Evolutionary conservation across 116 monocot species (phyloP), one percentile per base, ranked within the genome.

Genomic region (Phalaenopsis hybrid): DNA sequence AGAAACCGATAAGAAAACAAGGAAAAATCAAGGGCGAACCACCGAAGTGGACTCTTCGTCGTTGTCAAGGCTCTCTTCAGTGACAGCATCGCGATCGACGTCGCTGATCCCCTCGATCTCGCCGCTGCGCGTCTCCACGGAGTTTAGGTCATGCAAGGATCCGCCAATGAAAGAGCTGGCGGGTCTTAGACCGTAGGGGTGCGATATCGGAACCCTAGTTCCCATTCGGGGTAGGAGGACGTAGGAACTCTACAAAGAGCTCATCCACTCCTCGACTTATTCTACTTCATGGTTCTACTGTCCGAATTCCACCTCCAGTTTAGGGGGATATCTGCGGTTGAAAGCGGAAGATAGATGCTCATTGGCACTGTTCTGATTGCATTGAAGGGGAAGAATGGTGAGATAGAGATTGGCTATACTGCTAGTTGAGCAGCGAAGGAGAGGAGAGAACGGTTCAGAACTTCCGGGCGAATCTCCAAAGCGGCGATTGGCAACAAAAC

Each of bases 31-130:
- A 43, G 75, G 79, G 15, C 43, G 44, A 37, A 92, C 92, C 80
- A 88, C 94, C 18, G 96, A 94, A 83, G 90, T 91, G 44, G 92
- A 90, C 25, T 90, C 96, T n/a, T 92, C 92, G 21, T 85, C 93
- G 45, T 92, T 86, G 20, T 94, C 92, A 76, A 96, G 80, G 84
- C 94, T 92, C 75, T 88, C 96, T 44, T 91, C 96, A 33, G 87
- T 91, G n/a, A 92, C 83, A 18, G 91, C 90, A 48, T 92, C 93
- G 17, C 92, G 91, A 81, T 93, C 96, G 13, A 93, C 93, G 49
- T 89, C 93, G 81, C 96, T 89, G 77, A 93, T 93, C 79, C 89
- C 91, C 44, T 93, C 93, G 70, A 92, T 87, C 65, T 92, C 94
- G 6, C 84, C 90, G 3, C 84, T 74, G 18, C 85, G 80, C 0